These are phyloP conservation scores for Apiotrichum montevideense DNA, from an alignment of 1,284 basidiomycete species.

Conservation along the genomic window DNA sequence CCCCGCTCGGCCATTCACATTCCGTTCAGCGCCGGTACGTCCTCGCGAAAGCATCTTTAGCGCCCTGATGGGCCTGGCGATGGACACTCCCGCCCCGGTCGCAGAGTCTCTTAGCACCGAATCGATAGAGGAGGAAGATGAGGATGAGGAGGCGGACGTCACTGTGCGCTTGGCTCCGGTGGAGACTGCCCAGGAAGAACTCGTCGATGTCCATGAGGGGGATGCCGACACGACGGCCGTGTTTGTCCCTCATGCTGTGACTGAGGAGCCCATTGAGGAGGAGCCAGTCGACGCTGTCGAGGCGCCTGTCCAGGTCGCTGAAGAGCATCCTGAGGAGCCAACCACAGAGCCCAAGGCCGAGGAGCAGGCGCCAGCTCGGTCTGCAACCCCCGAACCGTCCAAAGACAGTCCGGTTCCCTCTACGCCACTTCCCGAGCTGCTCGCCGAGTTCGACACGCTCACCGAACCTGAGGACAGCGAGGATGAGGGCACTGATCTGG, in stretches of 20 bases:
- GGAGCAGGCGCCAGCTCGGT: too few relatives aligned
- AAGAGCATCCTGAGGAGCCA: not conserved
- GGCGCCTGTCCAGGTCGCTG: too few relatives aligned
- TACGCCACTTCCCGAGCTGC: not conserved
- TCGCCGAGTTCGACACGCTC: not conserved
- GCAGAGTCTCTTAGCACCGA: not conserved
- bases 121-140: not conserved
- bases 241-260: not conserved
- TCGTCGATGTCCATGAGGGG: not conserved
- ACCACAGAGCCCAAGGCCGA: too few relatives aligned
- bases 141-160: not conserved
- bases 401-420: not conserved
- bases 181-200: not conserved
- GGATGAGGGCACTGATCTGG: not conserved
- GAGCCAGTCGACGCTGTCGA: not conserved
- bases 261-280: not conserved
- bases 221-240: not conserved
- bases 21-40: not conserved
- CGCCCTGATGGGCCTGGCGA: slow-evolving; percentile 10
- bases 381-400: not conserved
- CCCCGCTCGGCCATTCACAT: slow-evolving; percentile 7
- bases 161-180: not conserved
- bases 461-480: not conserved
- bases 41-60: slow-evolving; percentile 4
- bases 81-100: not conserved